phyloP scores from a whole-genome alignment of 2,329 filamentous ascomycete genomes.

The Colletotrichum tropicicola region DNA sequence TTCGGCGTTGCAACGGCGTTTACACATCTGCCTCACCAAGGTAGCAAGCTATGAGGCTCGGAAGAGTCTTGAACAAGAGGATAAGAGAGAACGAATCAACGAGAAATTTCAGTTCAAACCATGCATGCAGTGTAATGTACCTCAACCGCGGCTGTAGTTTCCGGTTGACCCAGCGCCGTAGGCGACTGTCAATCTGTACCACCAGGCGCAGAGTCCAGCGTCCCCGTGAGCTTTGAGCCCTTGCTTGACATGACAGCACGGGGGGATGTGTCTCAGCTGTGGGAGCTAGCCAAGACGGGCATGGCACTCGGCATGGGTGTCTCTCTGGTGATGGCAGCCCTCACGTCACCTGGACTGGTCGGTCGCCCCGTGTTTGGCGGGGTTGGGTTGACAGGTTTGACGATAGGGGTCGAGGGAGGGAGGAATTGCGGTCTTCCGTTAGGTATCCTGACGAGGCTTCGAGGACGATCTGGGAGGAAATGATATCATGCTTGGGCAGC shows the following conservation, averaged over 20 bases:
- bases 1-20: neutral
- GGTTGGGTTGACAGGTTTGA: neutral
- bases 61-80: too few species aligned
- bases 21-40: neutral
- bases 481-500: neutral
- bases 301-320: conserved; percentile 3
- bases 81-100: too few species aligned
- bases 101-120: too few species aligned
- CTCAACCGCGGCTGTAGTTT: too few species aligned
- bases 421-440: neutral
- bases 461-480: neutral
- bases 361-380: neutral
- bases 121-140: too few species aligned
- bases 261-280: neutral
- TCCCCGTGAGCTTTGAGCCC: too few species aligned
- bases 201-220: too few species aligned
- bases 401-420: neutral
- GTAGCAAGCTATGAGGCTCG: too few species aligned
- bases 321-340: conserved; percentile 1
- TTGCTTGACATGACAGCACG: neutral
- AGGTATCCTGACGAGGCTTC: neutral
- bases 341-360: conserved; percentile 3
- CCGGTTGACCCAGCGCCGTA: too few species aligned
- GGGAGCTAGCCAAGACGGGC: conserved; percentile 5
- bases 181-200: too few species aligned